phyloP scores from a whole-genome alignment of 2,329 filamentous ascomycete species.

The Fusarium solani-melongenae region DNA sequence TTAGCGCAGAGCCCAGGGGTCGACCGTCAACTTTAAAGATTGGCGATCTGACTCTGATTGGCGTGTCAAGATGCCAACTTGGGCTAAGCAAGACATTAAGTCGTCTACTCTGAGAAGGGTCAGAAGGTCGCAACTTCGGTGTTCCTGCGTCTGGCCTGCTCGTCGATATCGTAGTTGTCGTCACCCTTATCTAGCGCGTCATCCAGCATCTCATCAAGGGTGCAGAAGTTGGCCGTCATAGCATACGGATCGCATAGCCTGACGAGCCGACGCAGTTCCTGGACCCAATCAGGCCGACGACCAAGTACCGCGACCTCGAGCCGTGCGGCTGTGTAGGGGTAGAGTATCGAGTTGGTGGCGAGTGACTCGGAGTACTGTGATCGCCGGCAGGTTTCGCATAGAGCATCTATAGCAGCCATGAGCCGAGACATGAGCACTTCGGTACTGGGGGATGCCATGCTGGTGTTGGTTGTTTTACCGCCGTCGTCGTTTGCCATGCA shows the following conservation, averaged over 20 bases:
- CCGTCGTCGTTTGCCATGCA: not conserved
- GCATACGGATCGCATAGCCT: conserved; percentile 26
- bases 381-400: conserved; percentile 25
- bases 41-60: not conserved
- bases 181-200: conserved; percentile 22
- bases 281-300: conserved; percentile 27
- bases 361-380: conserved; percentile 29
- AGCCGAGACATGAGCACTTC: conserved; percentile 40
- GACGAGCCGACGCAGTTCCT: not conserved
- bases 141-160: conserved; percentile 8
- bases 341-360: conserved; percentile 41
- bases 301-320: conserved; percentile 39
- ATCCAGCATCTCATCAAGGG: conserved; percentile 28
- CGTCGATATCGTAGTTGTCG: conserved; percentile 26
- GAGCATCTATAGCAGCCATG: conserved; percentile 39
- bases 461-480: not conserved
- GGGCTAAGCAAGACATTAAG: not conserved
- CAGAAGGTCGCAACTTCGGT: conserved; percentile 34
- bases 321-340: conserved; percentile 41
- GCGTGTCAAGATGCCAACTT: not conserved
- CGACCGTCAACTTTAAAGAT: not conserved
- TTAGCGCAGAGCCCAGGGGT: not conserved
- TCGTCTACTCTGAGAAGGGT: not conserved
- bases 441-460: not conserved
- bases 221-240: conserved; percentile 11